phyloP scores from a whole-genome alignment of 331 rosid genomes.

The Cydonia oblonga region DNA sequence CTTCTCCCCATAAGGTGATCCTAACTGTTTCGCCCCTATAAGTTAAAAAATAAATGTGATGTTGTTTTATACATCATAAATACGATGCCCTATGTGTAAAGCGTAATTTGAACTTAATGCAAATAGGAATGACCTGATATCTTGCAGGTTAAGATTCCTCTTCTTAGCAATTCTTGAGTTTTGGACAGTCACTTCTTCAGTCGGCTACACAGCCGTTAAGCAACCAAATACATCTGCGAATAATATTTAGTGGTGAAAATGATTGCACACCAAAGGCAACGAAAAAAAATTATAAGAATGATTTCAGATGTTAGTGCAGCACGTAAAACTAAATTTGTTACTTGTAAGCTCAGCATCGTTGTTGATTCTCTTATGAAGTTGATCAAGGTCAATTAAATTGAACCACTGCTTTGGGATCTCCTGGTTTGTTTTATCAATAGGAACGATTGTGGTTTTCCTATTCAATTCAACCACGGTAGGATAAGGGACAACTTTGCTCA shows the following conservation, averaged over 20 bases:
- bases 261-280: background rate
- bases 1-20: background rate
- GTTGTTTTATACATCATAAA: background rate
- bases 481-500: background rate
- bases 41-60: background rate
- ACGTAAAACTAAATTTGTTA: too few relatives aligned
- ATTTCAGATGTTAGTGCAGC: too few relatives aligned
- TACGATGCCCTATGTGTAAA: fast-evolving
- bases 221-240: too few relatives aligned
- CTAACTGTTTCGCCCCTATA: background rate
- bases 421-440: too few relatives aligned
- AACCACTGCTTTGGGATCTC: too few relatives aligned
- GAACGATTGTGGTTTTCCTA: fast-evolving
- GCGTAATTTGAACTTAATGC: fast-evolving
- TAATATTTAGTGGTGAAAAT: background rate
- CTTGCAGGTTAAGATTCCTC: background rate
- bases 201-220: background rate
- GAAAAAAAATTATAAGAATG: too few relatives aligned
- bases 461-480: too few relatives aligned
- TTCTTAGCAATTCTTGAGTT: too few relatives aligned
- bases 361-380: too few relatives aligned
- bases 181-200: too few relatives aligned
- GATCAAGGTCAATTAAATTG: too few relatives aligned
- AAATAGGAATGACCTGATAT: background rate
- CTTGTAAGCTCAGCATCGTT: background rate